phyloP scores from a whole-genome alignment of 2,329 filamentous ascomycete genomes.

The Colletotrichum sp. region DNA sequence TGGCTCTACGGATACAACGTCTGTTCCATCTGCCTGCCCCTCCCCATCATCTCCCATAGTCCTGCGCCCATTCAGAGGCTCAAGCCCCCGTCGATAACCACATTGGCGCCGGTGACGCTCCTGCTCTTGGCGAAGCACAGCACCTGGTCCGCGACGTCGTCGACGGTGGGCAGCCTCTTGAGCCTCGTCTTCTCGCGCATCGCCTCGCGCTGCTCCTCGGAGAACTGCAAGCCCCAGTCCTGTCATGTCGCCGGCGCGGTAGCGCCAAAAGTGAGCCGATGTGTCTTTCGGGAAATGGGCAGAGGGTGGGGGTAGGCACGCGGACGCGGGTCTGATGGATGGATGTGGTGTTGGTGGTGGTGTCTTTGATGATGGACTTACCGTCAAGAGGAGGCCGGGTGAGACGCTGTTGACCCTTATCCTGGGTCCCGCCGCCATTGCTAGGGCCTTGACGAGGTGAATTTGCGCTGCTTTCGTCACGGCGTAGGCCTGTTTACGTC shows the following conservation, averaged over 20 bases:
- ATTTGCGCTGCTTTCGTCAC: slow-evolving; percentile 79
- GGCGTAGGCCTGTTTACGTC: slow-evolving; percentile 63
- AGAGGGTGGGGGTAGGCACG: background rate
- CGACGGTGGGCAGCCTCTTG: slow-evolving; percentile 58
- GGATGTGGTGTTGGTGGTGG: background rate
- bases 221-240: slow-evolving; percentile 43
- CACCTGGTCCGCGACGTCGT: slow-evolving; percentile 60
- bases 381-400: slow-evolving; percentile 57
- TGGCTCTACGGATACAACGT: background rate
- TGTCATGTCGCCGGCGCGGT: background rate
- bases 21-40: background rate
- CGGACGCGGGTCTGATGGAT: background rate
- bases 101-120: slow-evolving; percentile 57
- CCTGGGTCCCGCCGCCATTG: slow-evolving; percentile 55
- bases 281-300: background rate
- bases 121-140: slow-evolving; percentile 51
- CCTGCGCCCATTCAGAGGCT: background rate
- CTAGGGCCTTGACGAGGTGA: slow-evolving; percentile 61
- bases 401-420: slow-evolving; percentile 65
- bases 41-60: background rate
- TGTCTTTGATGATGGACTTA: slow-evolving; percentile 27
- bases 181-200: slow-evolving; percentile 62
- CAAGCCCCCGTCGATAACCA: slow-evolving; percentile 47
- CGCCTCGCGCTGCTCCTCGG: slow-evolving; percentile 58
- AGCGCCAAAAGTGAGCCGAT: slow-evolving; percentile 5